Evolutionary conservation across 441 rosid genomes (phyloP), one percentile per base, ranked within the genome.

Genomic region (Raphanus hybrid): DNA sequence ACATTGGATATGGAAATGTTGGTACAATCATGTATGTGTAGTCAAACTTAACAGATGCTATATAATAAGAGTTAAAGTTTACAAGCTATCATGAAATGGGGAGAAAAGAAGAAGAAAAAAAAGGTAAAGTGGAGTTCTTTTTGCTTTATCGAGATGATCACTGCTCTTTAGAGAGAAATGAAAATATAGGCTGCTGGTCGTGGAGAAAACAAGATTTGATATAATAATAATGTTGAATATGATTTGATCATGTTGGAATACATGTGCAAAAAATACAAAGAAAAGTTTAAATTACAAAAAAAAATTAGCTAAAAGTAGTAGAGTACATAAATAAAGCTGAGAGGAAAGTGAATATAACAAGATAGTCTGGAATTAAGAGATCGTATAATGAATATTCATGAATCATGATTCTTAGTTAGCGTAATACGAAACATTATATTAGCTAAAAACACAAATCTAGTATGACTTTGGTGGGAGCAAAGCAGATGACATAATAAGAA

Each of bases 81-180:
- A 39, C 34, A 54, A 67, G 73, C 8, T 32, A 34, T 75, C 64
- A 76, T 69, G 50, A 76, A 15, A 66, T 35, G 0, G 45, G 41
- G 7, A 27, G 12, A 12, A 57, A 67, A 14, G 2, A 60, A 54
- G 4, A 8, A 15, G 1, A 6, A 45, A 8, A 60, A 1, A 10
- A 18, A 8, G 5, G 69, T 45, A 55, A 64, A 76, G 70, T 55
- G 9, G 48, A 16, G 20, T 0, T 1, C 66, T 70, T 76, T 50
- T 55, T 64, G 66, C 80, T 76, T 76, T 70, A 70, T 70, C 16
- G 70, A 63, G 23, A 69, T 26, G 7, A 62, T 41, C 60, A 55
- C 27, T 63, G 15, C 15, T 67, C 29, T 50, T 26, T 63, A 63
- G 70, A 52, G 64, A 69, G 15, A 37, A 37, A 5, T 16, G 1